A percentile compares a stretch with the other conserved stretches of the same genome.
Conservation (phyloP, 805 yeast genomes). For the Saccharomycopsis sp. region DNA sequence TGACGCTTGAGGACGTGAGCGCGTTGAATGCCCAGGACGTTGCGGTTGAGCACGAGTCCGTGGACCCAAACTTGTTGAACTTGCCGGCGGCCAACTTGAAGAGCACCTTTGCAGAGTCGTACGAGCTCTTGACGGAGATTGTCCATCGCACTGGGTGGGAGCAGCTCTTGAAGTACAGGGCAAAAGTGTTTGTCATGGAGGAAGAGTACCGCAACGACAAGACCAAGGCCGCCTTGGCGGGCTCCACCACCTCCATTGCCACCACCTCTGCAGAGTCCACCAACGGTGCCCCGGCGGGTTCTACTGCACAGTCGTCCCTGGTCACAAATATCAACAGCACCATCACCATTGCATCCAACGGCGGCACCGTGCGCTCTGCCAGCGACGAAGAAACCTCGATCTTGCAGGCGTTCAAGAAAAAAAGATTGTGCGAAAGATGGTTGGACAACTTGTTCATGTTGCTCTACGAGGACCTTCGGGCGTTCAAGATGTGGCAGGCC, state of each 20-base stretch:
- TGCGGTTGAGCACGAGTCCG: slow-evolving; percentile 52
- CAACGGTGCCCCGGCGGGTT: slow-evolving; percentile 9
- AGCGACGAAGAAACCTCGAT: slow-evolving; percentile 20
- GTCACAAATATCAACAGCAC: neutral
- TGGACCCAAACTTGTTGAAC: slow-evolving; percentile 52
- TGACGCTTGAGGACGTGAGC: slow-evolving; percentile 58
- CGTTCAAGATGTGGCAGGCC: slow-evolving; percentile 90
- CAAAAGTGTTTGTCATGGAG: slow-evolving; percentile 60
- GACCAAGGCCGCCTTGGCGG: slow-evolving; percentile 14
- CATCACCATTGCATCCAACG: too few species aligned
- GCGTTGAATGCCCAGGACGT: slow-evolving; percentile 58
- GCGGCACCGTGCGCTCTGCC: too few species aligned
- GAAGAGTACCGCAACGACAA: slow-evolving; percentile 44
- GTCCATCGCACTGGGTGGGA: slow-evolving; percentile 73
- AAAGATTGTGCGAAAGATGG: slow-evolving; percentile 67
- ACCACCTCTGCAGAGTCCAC: slow-evolving; percentile 1
- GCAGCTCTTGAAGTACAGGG: slow-evolving; percentile 45
- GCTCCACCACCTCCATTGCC: slow-evolving; percentile 2
- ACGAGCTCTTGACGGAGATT: slow-evolving; percentile 53
- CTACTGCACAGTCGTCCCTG: slow-evolving; percentile 12
- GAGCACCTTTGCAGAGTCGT: slow-evolving; percentile 47
- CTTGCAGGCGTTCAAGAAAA: slow-evolving; percentile 44
- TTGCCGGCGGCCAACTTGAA: slow-evolving; percentile 64
- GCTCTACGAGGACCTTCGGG: slow-evolving; percentile 62
- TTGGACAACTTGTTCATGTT: slow-evolving; percentile 61